Base-by-base conservation (phyloP, 2,329 filamentous ascomycete species). In the Phialemoniopsis sp. region DNA sequence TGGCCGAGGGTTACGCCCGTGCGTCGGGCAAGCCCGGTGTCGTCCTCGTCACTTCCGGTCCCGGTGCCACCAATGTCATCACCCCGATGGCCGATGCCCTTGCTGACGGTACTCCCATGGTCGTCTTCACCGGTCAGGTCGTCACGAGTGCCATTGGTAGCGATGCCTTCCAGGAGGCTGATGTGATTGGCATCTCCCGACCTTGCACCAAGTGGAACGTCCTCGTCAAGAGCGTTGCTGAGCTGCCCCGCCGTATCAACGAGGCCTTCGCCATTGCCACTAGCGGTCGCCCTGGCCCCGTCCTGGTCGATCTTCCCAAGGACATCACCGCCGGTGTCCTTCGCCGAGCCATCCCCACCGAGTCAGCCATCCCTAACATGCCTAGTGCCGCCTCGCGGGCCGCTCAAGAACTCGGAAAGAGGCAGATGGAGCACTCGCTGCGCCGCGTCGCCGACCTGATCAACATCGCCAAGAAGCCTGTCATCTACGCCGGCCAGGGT, bases 131-230 rank as follows among this genome's bases (percentile, higher is more conserved):
- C 49, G 93, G 93, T 36, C 93, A 98, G 78, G 93, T 98, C 45
- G 76, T 81, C 8, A 97, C 91, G 29, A 81, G 77, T 34, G 86
- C 89, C 39, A 96, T 97, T 63, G 93, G 93, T 46, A 94, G 87
- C 46, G 91, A 97, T 62, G 89, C 89, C 41, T 97, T 97, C 76
- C 93, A 98, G 63, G 93, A 97, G 67, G 90, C 89, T 43, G 93
- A 98, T 58, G 83, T 95, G 29, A 74, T 96, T 43, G 91, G 91
- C 51, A 97, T 98, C 62, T 95, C 89, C 28, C 80, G 91, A 56
- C 83, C 90, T 15, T 96, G 90, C 75, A 96, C 90, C 52, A 97
- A 97, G 72, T 98, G 93, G 93, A 97, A 97, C 55, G 89, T 95
- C 44, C 94, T 97, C 89, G 89, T 96, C 36, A 96, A 94, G 76